Evolutionary conservation across 139 green algal genomes (phyloP), one percentile per base, ranked within the genome.

Genomic region (Eudorina sp.): DNA sequence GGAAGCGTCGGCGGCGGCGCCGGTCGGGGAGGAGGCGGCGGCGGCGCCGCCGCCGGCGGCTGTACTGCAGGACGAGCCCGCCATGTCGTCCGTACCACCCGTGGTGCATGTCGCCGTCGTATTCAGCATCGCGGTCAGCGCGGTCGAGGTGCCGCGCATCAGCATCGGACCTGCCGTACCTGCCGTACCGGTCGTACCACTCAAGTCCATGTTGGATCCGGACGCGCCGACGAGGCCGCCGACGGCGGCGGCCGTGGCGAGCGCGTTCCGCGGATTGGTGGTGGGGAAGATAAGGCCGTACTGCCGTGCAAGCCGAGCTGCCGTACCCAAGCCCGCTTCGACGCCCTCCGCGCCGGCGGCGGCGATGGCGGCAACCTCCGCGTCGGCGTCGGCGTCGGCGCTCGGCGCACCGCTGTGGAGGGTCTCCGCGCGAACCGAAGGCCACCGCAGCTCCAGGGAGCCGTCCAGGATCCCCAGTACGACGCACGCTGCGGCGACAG

Each of bases 361-460:
- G 48, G 11, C 38, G 21, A 25, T 41, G 0, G 23, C 43, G 5
- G 72, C 72, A 36, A 25, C 72, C 21, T 25, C 46, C 29, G 74
- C 46, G 29, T 34, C 46, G 9, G 46, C 7, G 45, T 11, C 45
- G 9, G 14, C 18, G 2, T 29, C 53, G 77, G 23, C 53, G 36
- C 18, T 36, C 51, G 41, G 23, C 14, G 16, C 5, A 1, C 43
- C 8, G 43, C 74, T n/a, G 45, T 7, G 36, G 41, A 1, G 19
- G 27, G 9, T 80, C 41, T 55, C 40, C 0, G 72, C 14, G 13
- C 13, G 74, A 18, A 62, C 18, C 41, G 62, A 6, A 8, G 79
- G 79, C 79, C 79, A 85, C 6, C 8, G 13, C 38, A 85, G 58
- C 41, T 85, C 27, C 58, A 85, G 79, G 27, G 38, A 58, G 25